Evolutionary conservation across 768 basidiomycete species (phyloP), one percentile per base, ranked within the genome.

Genomic region (Russula olivacea): DNA sequence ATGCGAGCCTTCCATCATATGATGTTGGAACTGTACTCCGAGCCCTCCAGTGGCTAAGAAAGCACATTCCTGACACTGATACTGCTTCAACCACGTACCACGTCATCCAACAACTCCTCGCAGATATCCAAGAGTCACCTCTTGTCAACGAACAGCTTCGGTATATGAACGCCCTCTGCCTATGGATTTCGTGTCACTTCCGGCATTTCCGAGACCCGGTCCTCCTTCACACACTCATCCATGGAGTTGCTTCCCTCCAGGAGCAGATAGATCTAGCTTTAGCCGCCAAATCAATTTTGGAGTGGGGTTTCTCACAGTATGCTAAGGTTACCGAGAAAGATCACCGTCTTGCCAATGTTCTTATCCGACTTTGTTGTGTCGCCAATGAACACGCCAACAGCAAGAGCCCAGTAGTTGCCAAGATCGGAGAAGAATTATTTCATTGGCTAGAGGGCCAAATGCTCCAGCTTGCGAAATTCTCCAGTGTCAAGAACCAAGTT

Each of bases 81-180:
- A 74, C 73, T 28, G 74, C 76, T n/a, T 81, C 87, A 12, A 83
- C 83, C 54, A 83, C 85, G 5, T 94, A 91, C 71, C 91, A 94
- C 64, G 81, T 91, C 59, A 72, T 92, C 30, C 87, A 88, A 61
- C 81, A 83, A 55, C 78, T 96, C 15, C 84, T 95, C 65, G 79
- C 85, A 6, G 79, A 80, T 45, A 75, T 93, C 10, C 82, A 89
- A 61, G 72, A 74, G 11, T 83, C 84, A 0, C 86, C 86, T 21
- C 79, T 97, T 43, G 81, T 96, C 64, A 90, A 91, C 71, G 92
- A 96, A 71, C 91, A 95, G 70, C 73, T 85, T 45, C 84, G 95
- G 14, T 75, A 87, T 32, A 70, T 94, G 45, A 87, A 91, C 59
- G 81, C 84, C 2, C 74, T 96, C 50, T 83, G 83, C 30, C 73